These are phyloP conservation scores for Lathyrus sativus DNA, from an alignment of 306 rosid species.

Conservation along the genomic window DNA sequence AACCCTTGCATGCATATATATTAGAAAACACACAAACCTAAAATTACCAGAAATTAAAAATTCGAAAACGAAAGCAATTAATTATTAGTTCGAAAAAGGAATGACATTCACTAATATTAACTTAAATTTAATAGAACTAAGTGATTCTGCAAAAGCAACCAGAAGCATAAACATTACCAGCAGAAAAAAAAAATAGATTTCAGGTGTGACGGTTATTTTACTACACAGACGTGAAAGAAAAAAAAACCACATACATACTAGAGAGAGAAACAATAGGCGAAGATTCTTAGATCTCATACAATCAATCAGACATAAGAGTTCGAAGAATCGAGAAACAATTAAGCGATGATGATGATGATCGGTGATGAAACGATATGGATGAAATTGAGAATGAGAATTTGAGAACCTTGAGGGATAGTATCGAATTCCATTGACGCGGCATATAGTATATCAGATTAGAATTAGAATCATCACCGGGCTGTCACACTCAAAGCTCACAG, in stretches of 20 bases:
- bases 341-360: conserved; percentile 10
- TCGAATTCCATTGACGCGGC: conserved; percentile 10
- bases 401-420: conserved; percentile 48
- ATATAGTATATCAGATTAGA: conserved; percentile 8
- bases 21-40: not conserved
- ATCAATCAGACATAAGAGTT: not conserved
- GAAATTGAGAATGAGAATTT: conserved; percentile 3
- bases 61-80: not conserved
- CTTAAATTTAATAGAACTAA: conserved; percentile 8
- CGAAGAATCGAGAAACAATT: conserved; percentile 1
- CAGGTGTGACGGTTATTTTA: conserved; percentile 6
- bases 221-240: not conserved
- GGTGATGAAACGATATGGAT: not conserved
- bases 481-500: conserved; percentile 26
- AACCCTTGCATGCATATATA: conserved; percentile 22
- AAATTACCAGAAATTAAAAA: not conserved
- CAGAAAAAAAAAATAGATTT: not conserved
- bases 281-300: conserved; percentile 38
- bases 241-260: not conserved
- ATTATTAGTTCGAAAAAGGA: conserved; percentile 17
- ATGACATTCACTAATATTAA: not conserved
- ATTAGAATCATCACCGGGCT: conserved; percentile 32
- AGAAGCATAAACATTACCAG: conserved; percentile 25
- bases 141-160: not conserved
- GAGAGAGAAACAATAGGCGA: not conserved